A percentile compares a stretch with the other conserved stretches of the same genome.
phyloP scores from a whole-genome alignment of 139 green algal species.

The Spirogloea muscicola region DNA sequence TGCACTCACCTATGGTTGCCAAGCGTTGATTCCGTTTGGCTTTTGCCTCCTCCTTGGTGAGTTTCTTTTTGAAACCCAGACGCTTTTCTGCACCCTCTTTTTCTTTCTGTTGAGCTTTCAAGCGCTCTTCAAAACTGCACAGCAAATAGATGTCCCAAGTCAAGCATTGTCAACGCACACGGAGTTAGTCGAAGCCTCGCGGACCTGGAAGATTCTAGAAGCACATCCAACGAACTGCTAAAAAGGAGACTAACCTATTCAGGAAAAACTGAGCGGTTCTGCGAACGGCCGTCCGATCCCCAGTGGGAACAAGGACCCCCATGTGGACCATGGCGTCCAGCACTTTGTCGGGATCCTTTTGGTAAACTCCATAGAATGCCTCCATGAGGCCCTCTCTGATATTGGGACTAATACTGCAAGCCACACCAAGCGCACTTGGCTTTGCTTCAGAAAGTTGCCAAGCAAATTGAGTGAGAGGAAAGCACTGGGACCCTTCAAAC shows the following conservation, averaged over 20 bases:
- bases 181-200: no score
- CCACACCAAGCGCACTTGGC: no score
- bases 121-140: slow-evolving; percentile 65
- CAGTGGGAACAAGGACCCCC: slow-evolving; percentile 80
- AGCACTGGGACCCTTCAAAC: no score
- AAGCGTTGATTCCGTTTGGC: slow-evolving; percentile 80
- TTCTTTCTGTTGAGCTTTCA: slow-evolving; percentile 58
- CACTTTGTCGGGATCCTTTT: slow-evolving; percentile 74
- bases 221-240: no score
- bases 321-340: slow-evolving; percentile 83
- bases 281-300: slow-evolving; percentile 79
- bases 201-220: no score
- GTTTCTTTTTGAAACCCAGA: slow-evolving; percentile 74
- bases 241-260: slow-evolving; percentile 37
- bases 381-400: slow-evolving; percentile 76
- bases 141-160: not conserved
- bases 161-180: no score
- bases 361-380: slow-evolving; percentile 96
- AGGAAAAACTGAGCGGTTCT: slow-evolving; percentile 97
- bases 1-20: slow-evolving; percentile 32
- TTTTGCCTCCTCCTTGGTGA: slow-evolving; percentile 70
- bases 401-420: slow-evolving; percentile 17
- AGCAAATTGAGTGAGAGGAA: no score
- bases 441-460: no score
- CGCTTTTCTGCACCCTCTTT: slow-evolving; percentile 28